Conservation (phyloP, 495 filamentous ascomycete species). For the Coniosporium apollinis region DNA sequence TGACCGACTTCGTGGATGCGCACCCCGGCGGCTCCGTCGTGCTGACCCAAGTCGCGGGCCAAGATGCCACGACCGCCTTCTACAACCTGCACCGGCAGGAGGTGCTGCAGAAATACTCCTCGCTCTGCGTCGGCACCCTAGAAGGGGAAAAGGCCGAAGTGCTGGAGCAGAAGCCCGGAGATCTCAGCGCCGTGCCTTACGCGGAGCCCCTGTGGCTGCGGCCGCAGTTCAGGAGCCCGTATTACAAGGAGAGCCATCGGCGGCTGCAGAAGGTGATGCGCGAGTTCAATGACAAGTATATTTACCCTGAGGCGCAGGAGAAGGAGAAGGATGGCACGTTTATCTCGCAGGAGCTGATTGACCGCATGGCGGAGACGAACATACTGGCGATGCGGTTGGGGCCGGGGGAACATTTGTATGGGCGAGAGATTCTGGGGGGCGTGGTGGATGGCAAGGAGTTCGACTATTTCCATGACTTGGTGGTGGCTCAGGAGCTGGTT, state of each 20-base stretch:
- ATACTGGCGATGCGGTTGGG: conserved; percentile 71
- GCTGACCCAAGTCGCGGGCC: conserved; percentile 67
- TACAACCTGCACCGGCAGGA: conserved; percentile 91
- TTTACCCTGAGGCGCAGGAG: conserved; percentile 59
- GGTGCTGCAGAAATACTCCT: conserved; percentile 59
- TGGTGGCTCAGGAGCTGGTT: conserved; percentile 56
- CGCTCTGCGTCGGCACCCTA: conserved; percentile 61
- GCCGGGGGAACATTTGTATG: conserved; percentile 68
- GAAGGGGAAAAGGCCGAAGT: conserved; percentile 59
- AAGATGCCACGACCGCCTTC: conserved; percentile 74
- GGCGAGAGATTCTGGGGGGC: conserved; percentile 47
- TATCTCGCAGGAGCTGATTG: conserved; percentile 62
- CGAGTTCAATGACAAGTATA: conserved; percentile 52
- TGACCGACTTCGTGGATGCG: conserved; percentile 79
- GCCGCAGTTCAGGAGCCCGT: conserved; percentile 63
- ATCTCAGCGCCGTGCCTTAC: conserved; percentile 61
- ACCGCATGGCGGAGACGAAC: conserved; percentile 56
- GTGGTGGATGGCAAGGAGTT: conserved; percentile 63
- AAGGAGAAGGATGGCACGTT: conserved; percentile 60
- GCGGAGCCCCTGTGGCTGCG: conserved; percentile 69
- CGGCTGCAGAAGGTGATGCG: conserved; percentile 54
- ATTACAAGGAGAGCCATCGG: conserved; percentile 64
- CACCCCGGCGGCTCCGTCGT: conserved; percentile 78
- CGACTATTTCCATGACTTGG: conserved; percentile 75
- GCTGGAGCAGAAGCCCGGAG: conserved; percentile 50